phyloP scores from a whole-genome alignment of 164 flowering plant species.

The Kingdonia uniflora region DNA sequence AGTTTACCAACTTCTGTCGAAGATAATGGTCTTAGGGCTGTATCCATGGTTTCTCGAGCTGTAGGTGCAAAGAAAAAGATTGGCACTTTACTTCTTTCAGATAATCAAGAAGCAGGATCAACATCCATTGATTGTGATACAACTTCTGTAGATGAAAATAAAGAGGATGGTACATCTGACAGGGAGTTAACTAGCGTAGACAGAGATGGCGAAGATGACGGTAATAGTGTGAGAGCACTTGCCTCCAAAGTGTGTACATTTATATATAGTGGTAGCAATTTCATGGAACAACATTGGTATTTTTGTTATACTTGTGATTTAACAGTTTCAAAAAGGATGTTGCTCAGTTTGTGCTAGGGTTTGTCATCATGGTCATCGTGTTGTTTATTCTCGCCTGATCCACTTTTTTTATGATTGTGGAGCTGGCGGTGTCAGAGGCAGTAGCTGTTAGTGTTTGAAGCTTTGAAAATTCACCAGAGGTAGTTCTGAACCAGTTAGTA shows the following conservation, averaged over 20 bases:
- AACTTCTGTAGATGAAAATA: too few species aligned
- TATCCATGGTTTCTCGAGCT: conserved; percentile 33
- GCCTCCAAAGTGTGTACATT: conserved; percentile 97
- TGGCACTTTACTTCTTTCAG: conserved; percentile 50
- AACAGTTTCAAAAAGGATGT: too few species aligned
- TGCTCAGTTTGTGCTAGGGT: too few species aligned
- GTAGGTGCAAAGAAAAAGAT: conserved; percentile 51
- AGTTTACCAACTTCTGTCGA: too few species aligned
- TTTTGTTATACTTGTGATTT: too few species aligned
- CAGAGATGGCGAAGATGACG: too few species aligned
- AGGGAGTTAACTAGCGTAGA: too few species aligned
- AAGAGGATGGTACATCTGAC: too few species aligned
- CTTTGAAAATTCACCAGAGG: conserved; percentile 74
- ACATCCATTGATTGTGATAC: too few species aligned
- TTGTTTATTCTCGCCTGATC: conserved; percentile 96
- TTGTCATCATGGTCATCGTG: conserved; percentile 98
- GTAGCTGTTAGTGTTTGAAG: conserved; percentile 90
- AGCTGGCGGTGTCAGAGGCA: conserved; percentile 95
- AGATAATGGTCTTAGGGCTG: too few species aligned
- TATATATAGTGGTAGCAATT: conserved; percentile 95
- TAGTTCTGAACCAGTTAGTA: conserved; percentile 31
- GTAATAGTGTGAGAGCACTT: conserved; percentile 81
- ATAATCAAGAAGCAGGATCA: conserved; percentile 63
- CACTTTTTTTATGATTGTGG: conserved; percentile 99
- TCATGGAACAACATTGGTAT: too few species aligned